Evolutionary conservation across 345 rosid genomes (phyloP), one percentile per base, ranked within the genome.

Genomic region (Dovyalis caffra): DNA sequence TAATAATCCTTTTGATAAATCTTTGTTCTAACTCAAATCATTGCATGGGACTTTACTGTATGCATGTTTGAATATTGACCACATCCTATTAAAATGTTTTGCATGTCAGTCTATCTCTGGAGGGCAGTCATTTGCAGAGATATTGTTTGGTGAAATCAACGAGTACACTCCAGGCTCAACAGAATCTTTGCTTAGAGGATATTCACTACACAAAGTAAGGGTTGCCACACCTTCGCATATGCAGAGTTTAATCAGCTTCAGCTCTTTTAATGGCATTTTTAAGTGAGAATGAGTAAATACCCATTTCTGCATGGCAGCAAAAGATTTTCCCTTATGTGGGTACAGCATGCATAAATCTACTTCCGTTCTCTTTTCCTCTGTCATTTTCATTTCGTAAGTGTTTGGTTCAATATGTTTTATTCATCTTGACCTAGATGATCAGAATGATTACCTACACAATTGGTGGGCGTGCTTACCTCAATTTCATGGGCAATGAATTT

Each of bases 401-500:
- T 47, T n/a, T 72, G 12, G 20, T 25, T 74, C 58, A 7, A 26
- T 60, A 10, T 26, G 18, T 77, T 77, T 69, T 72, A 53, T 73
- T 86, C 77, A 32, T 71, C 70, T 67, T 77, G 77, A 77, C 47
- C 76, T 85, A 92, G 99, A 92, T 95, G 98, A 91, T 88, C 74
- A 90, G 90, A 86, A 79, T 95, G 86, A 86, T 95, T 66, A 90
- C 97, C 57, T 95, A 89, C 78, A 81, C 99, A 34, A 80, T 91
- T 43, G 88, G 98, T 70, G 99, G 95, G 64, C 84, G 31, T 79
- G 97, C 94, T 78, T 95, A 90, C 87, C 98, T 95, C 76, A 95
- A 88, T 80, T 95, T 95, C 85, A 92, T 92, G 93, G 99, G 99
- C 74, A 92, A 95, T 70, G 99, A 95, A 86, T 95, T 95, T 85